Base-by-base conservation (phyloP, 306 rosid species). In the Glycine soja region DNA sequence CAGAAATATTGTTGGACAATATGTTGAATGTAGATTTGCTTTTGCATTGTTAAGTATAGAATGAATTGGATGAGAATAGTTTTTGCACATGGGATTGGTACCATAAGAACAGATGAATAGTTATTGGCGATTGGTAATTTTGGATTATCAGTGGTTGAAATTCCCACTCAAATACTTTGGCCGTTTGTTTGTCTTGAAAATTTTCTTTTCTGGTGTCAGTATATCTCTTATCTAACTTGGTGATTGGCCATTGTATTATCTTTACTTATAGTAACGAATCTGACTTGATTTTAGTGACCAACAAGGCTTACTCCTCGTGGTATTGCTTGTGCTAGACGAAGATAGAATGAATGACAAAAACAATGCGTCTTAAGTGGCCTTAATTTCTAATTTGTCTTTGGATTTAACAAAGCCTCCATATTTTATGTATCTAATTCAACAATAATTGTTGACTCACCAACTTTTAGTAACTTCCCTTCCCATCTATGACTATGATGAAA, bases 41-140 rank as follows among this genome's bases (percentile, higher is more conserved):
- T 72, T 38, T 48, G 64, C 54, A 7, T 59, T 45, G 18, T 34
- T 56, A 18, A 58, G 68, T 46, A 46, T 46, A 47, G 52, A 70
- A 61, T 16, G 36, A 32, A 58, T 70, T 34, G 64, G 63, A 48
- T 71, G 71, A 70, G 77, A 57, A 61, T 70, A 71, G 78, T 38
- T 71, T 70, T 80, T 72, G 57, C 57, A 19, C 74, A 50, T 72
- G 73, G 63, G 52, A 36, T 77, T 64, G 64, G 74, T 77, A 36
- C 65, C 19, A 51, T 51, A 51, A 59, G 46, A 77, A 51, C 42
- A 11, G 24, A 38, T 38, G 65, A 24, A 77, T 57, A 18, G 38
- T 61, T 42, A 11, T 56, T 15, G 67, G 12, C 40, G 15, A 54
- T 15, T 38, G 43, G 42, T 38, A 36, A 54, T 54, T 73, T 53